Conservation (phyloP, 148 eudicot species). For the Silene uniflora region DNA sequence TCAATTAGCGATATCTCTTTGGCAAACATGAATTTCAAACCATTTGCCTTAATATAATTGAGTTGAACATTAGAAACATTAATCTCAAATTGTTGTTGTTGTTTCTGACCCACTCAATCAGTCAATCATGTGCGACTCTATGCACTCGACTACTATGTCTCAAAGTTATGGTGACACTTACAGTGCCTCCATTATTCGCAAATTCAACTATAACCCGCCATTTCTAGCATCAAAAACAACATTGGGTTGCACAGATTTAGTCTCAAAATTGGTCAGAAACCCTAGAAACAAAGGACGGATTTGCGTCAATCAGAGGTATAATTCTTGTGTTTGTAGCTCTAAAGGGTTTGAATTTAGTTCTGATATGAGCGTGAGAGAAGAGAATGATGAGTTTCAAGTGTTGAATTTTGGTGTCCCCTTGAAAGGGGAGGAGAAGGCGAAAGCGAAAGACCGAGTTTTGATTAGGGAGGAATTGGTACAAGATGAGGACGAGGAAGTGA, state of each 20-base stretch:
- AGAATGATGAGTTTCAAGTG: constrained; percentile 3
- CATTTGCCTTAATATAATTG: background rate
- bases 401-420: no score
- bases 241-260: constrained; percentile 10
- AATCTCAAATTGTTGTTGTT: background rate
- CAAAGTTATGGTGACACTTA: background rate
- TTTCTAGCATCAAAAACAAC: constrained; percentile 5
- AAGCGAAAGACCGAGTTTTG: constrained; percentile 7
- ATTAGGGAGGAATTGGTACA: constrained; percentile 28
- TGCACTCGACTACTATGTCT: constrained; percentile 6
- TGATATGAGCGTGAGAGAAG: constrained; percentile 29
- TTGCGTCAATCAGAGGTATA: constrained; percentile 3
- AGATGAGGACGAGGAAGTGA: constrained; percentile 22
- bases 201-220: constrained; percentile 1
- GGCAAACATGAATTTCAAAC: no score
- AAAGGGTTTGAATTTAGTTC: constrained; percentile 25
- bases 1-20: no score
- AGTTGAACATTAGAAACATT: background rate
- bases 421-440: no score
- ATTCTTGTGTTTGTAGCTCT: constrained; percentile 21
- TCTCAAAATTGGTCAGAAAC: background rate
- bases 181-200: background rate
- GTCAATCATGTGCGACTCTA: constrained; percentile 22
- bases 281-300: background rate
- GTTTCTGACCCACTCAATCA: background rate